These are phyloP conservation scores for Naganishia sp. DNA, from an alignment of 1,284 basidiomycete species.

Conservation along the genomic window DNA sequence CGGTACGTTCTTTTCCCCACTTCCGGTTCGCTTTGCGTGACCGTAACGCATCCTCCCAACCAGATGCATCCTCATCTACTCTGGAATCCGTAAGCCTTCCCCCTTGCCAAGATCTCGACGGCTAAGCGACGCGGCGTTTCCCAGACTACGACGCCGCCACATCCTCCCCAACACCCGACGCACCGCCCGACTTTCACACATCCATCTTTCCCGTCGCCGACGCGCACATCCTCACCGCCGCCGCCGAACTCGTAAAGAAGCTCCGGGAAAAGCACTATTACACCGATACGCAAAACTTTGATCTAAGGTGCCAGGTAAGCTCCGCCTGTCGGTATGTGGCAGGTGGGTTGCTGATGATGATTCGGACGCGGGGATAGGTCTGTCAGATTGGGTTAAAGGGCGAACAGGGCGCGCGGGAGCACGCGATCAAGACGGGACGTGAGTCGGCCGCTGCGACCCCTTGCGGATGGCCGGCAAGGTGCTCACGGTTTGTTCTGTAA, in stretches of 20 bases:
- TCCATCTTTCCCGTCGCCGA: constrained; percentile 73
- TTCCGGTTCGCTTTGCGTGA: neutral
- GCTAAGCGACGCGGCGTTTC: constrained; percentile 11
- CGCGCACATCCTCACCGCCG: constrained; percentile 63
- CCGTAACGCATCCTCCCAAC: neutral
- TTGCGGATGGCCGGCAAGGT: too few relatives aligned
- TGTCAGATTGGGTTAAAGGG: constrained; percentile 72
- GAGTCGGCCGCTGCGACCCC: neutral
- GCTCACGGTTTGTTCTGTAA: too few relatives aligned
- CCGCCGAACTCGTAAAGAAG: constrained; percentile 68
- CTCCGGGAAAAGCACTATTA: constrained; percentile 75
- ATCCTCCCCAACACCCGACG: constrained; percentile 71
- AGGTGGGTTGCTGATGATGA: too few relatives aligned
- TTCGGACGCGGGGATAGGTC: constrained; percentile 42
- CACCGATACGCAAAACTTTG: constrained; percentile 88
- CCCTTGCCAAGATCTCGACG: neutral
- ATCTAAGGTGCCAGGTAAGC: constrained; percentile 74
- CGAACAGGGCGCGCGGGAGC: constrained; percentile 84
- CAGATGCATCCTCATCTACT: constrained; percentile 72
- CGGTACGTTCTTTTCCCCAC: constrained; percentile 37
- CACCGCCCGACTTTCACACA: constrained; percentile 82
- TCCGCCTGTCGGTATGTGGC: too few relatives aligned
- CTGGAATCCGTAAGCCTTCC: constrained; percentile 68
- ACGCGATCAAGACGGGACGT: constrained; percentile 62
- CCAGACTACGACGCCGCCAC: constrained; percentile 81